Evolutionary conservation across 306 rosid genomes (phyloP).

Genomic region (Prinsepia uniflora): DNA sequence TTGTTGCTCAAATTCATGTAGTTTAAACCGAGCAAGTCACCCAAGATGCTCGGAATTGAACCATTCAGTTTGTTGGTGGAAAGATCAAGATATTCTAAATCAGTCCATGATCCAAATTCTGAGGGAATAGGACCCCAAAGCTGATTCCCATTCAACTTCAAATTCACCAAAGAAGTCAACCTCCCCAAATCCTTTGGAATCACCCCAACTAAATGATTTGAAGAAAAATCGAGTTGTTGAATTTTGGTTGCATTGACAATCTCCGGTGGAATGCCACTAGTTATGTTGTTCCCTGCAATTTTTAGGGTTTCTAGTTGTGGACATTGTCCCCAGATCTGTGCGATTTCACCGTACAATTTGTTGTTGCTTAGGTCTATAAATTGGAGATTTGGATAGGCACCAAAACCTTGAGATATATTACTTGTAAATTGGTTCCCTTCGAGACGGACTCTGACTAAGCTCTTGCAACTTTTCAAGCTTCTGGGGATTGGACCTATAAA

Average conservation of each 20-base stretch:
- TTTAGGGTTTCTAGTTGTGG: background rate
- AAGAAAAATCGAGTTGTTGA: background rate
- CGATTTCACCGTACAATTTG: constrained; percentile 10
- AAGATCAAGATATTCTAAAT: constrained; percentile 7
- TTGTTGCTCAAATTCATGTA: constrained; percentile 19
- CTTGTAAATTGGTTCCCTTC: background rate
- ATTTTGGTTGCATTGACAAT: constrained; percentile 1
- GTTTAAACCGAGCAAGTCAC: background rate
- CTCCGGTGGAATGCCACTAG: constrained; percentile 1
- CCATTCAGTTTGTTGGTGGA: constrained; percentile 6
- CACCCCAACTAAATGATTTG: constrained; percentile 1
- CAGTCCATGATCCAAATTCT: background rate
- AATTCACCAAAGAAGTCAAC: background rate
- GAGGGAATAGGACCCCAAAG: constrained; percentile 12
- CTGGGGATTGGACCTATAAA: constrained; percentile 13
- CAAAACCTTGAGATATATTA: constrained; percentile 15
- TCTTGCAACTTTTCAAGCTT: constrained; percentile 11
- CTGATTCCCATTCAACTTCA: background rate
- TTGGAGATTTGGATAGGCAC: constrained; percentile 11
- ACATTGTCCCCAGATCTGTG: constrained; percentile 4
- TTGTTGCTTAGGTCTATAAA: background rate
- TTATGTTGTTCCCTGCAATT: constrained; percentile 1
- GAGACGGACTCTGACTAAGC: constrained; percentile 3
- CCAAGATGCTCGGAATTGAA: background rate
- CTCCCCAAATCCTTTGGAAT: constrained; percentile 12